Percentiles rank a stretch among this genome's conserved stretches.
phyloP scores from a whole-genome alignment of 148 eudicot species.

The Fagopyrum tataricum region DNA sequence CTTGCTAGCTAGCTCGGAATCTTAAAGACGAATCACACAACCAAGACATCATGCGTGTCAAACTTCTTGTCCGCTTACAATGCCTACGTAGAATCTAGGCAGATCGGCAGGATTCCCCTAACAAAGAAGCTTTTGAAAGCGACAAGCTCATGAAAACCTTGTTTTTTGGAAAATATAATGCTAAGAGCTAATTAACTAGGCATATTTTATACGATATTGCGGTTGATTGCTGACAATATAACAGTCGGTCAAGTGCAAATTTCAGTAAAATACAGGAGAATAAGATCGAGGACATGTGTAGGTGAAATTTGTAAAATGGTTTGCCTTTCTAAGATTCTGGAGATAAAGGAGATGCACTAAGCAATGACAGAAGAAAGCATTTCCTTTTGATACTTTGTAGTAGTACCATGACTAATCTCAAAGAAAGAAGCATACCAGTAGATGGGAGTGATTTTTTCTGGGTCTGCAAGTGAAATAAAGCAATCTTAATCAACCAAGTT shows the following conservation, averaged over 20 bases:
- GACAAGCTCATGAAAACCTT: neutral
- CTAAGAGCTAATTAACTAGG: too few relatives aligned
- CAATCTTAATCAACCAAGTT: neutral
- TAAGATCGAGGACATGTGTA: too few relatives aligned
- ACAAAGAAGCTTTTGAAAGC: neutral
- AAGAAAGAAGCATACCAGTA: neutral
- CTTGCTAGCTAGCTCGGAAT: neutral
- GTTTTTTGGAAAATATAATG: too few relatives aligned
- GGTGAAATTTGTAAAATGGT: neutral
- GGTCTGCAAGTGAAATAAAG: neutral
- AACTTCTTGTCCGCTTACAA: neutral
- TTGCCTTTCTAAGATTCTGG: constrained; percentile 8
- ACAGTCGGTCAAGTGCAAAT: too few relatives aligned
- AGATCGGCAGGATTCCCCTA: neutral
- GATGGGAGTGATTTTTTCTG: neutral
- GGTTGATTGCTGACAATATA: too few relatives aligned
- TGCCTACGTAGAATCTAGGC: neutral
- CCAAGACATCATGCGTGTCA: neutral
- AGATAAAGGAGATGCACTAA: neutral
- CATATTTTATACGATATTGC: too few relatives aligned
- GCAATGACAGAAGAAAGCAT: neutral
- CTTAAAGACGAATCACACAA: neutral
- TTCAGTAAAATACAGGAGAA: too few relatives aligned
- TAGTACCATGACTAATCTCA: neutral
- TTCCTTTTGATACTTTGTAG: neutral